Conservation (phyloP, 2,329 filamentous ascomycete species). For the Monosporascus sp. region DNA sequence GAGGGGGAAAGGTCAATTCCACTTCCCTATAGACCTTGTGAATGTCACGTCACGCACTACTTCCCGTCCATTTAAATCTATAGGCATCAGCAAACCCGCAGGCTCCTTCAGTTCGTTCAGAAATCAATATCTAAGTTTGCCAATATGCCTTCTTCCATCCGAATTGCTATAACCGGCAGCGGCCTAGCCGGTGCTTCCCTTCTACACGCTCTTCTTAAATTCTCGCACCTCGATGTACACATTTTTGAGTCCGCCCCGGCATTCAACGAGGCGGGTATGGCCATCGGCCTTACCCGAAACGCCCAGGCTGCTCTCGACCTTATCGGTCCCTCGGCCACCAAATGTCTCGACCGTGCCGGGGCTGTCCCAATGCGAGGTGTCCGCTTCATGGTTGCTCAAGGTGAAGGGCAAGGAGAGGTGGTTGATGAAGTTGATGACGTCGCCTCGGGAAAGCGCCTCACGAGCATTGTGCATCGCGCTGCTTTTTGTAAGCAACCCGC, state of each 20-base stretch:
- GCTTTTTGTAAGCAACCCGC: neutral
- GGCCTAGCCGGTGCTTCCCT: constrained; percentile 1
- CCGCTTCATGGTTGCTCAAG: constrained; percentile 15
- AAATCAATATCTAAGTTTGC: too few relatives aligned
- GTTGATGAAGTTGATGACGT: constrained; percentile 6
- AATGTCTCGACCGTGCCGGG: constrained; percentile 9
- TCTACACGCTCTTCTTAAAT: constrained; percentile 10
- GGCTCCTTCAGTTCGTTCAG: too few relatives aligned
- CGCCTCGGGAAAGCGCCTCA: constrained; percentile 7
- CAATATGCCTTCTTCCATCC: neutral
- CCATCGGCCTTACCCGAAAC: constrained; percentile 16
- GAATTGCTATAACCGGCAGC: neutral
- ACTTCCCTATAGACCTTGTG: too few relatives aligned
- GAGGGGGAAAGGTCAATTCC: too few relatives aligned
- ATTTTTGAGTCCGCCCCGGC: constrained; percentile 15
- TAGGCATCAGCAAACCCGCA: too few relatives aligned
- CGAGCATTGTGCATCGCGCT: constrained; percentile 14
- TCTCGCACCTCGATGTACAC: constrained; percentile 13
- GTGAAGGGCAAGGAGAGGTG: constrained; percentile 6
- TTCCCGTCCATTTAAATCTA: too few relatives aligned
- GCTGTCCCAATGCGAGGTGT: constrained; percentile 19
- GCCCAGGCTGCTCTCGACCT: constrained; percentile 16
- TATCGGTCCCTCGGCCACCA: constrained; percentile 5
- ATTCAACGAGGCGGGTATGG: constrained; percentile 15
- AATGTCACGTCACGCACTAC: too few relatives aligned